Evolutionary conservation across 2,329 filamentous ascomycete species (phyloP), one percentile per base, ranked within the genome.

Genomic region (Penicillium sp.): DNA sequence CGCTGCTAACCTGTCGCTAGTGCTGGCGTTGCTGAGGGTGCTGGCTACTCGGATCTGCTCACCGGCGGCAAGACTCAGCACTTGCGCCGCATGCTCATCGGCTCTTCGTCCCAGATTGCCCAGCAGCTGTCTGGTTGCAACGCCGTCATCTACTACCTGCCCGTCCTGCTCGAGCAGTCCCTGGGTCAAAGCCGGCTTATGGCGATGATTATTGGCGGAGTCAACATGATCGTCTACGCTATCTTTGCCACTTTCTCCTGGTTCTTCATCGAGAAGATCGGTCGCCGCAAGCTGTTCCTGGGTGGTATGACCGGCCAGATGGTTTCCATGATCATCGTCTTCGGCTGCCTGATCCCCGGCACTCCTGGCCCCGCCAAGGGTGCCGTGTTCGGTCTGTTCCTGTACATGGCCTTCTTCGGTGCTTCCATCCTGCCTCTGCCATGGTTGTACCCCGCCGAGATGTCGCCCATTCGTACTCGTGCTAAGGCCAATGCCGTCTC

Each of bases 371-470:
- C 62, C 3, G 58, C 70, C 33, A 72, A 73, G 59, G 71, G 72
- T 40, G 70, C 71, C 5, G 69, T 79, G 9, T 83, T 86, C 2
- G 85, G 84, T 50, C 71, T 88, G 11, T 88, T 88, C 71, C 79
- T 83, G 2, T 88, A 87, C 69, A 88, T 88, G 62, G 82, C 83
- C 4, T 84, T 83, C 49, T 88, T 87, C 56, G 85, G 84, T 30
- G 83, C 84, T 0, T 84, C 82, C 0, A 86, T 82, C 79, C 66
- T 86, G 6, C 83, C 84, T 14, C 76, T 86, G 22, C 84, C 84
- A 0, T 88, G 83, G 84, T 40, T 72, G 48, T 73, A 74, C 54
- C 72, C 78, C 0, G 76, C 79, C 43, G 80, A 80, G 55, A 69
- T 80, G 62, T 80, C 78, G 49, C 79, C 80, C 6, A 75, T 81